Evolutionary conservation across 2,329 filamentous ascomycete species (phyloP).

Genomic region (Penicillium olsonii): DNA sequence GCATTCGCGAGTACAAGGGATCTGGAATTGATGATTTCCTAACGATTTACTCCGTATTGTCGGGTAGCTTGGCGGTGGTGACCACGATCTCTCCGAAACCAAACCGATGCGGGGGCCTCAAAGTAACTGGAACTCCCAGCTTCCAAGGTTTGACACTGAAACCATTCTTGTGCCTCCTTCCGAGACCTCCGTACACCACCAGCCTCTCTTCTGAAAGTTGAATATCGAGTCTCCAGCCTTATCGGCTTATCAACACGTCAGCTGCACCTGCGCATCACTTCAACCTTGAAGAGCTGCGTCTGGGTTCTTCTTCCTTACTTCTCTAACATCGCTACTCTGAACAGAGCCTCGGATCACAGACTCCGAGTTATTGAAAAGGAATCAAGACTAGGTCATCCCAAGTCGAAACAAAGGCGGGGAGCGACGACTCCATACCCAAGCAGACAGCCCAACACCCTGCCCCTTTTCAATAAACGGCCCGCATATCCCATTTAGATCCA

Average conservation of each 20-base stretch:
- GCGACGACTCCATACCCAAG: constrained; percentile 2
- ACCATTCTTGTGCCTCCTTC: background rate
- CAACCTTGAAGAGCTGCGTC: background rate
- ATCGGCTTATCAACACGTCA: constrained; percentile 14
- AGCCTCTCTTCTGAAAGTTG: too few species aligned
- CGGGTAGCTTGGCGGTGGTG: too few species aligned
- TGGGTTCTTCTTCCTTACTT: too few species aligned
- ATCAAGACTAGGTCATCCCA: constrained; percentile 2
- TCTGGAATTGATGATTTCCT: constrained; percentile 5
- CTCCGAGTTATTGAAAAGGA: background rate
- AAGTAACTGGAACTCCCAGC: background rate
- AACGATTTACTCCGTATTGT: background rate
- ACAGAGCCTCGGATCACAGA: background rate
- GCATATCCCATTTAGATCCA: constrained; percentile 2
- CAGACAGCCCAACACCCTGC: constrained; percentile 4
- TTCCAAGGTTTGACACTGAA: background rate
- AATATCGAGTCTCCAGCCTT: constrained; percentile 3
- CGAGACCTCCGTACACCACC: background rate
- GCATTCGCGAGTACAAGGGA: constrained; percentile 22
- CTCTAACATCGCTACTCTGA: background rate
- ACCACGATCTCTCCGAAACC: too few species aligned
- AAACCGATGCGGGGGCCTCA: constrained; percentile 4
- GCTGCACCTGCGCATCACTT: constrained; percentile 2
- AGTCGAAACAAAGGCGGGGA: constrained; percentile 11
- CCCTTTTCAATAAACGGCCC: constrained; percentile 5